Conservation (phyloP, 257 asterid genomes). For the Vinca minor region DNA sequence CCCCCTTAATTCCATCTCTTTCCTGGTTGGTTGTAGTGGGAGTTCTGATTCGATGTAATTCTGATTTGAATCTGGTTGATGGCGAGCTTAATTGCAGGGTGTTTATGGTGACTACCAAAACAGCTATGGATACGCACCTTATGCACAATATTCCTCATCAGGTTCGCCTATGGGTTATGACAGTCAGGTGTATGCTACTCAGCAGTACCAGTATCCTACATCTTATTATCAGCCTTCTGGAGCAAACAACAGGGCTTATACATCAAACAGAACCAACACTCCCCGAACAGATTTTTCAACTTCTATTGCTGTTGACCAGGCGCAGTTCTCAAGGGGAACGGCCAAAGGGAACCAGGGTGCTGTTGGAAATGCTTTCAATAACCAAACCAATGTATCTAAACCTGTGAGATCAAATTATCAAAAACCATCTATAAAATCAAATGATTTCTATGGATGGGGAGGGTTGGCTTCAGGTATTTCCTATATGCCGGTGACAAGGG, state of each 20-base stretch:
- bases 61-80: neutral
- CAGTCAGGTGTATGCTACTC: conserved; percentile 25
- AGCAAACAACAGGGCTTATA: conserved; percentile 10
- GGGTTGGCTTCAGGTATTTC: conserved; percentile 28
- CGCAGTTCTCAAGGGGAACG: conserved; percentile 22
- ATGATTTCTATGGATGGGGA: conserved; percentile 32
- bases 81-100: conserved; percentile 21
- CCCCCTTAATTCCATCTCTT: no score
- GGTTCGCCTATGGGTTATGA: conserved; percentile 28
- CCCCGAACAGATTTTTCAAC: conserved; percentile 19
- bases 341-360: conserved; percentile 20
- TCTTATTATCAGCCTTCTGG: conserved; percentile 28
- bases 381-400: conserved; percentile 17
- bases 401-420: conserved; percentile 20
- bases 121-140: conserved; percentile 30
- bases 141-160: conserved; percentile 27
- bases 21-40: neutral
- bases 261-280: conserved; percentile 12
- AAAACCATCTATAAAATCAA: conserved; percentile 18
- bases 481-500: neutral
- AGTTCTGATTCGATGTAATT: neutral
- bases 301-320: conserved; percentile 16
- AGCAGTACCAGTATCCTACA: conserved; percentile 34
- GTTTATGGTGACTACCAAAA: conserved; percentile 32
- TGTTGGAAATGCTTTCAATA: conserved; percentile 19